These are phyloP conservation scores for Cryptosporidium viatorum DNA, from an alignment of 169 alveolate species.

Conservation along the genomic window DNA sequence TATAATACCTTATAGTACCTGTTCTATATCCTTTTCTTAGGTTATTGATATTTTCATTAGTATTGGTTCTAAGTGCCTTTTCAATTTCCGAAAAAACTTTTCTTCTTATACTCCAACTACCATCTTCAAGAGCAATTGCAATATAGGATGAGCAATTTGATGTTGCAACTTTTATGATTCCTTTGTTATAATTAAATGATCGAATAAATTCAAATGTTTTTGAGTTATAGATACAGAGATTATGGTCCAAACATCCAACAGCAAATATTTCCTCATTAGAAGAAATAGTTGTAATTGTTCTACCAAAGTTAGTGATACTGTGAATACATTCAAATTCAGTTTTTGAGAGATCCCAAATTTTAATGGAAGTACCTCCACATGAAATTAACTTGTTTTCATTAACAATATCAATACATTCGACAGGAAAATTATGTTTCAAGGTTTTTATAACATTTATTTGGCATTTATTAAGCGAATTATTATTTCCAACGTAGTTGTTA, in stretches of 20 bases:
- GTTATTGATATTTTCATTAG: neutral
- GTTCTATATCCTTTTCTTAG: conserved; percentile 27
- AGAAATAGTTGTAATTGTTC: conserved; percentile 40
- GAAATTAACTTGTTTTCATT: conserved; percentile 15
- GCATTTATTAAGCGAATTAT: neutral
- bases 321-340: neutral
- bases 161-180: conserved; percentile 42
- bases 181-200: conserved; percentile 30
- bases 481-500: neutral
- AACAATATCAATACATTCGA: conserved; percentile 33
- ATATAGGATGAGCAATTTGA: conserved; percentile 52
- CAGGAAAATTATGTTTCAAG: conserved; percentile 34
- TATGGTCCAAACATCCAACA: conserved; percentile 69
- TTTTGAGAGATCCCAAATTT: conserved; percentile 38
- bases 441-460: neutral
- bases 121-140: conserved; percentile 49
- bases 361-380: conserved; percentile 56
- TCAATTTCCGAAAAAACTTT: neutral
- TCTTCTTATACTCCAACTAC: conserved; percentile 33
- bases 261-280: conserved; percentile 15
- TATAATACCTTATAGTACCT: conserved; percentile 63
- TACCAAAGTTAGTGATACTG: conserved; percentile 24
- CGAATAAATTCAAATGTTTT: conserved; percentile 29
- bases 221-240: conserved; percentile 12
- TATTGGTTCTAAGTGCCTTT: neutral